Evolutionary conservation across 441 rosid genomes (phyloP), one percentile per base, ranked within the genome.

Genomic region (Erodium moschatum): DNA sequence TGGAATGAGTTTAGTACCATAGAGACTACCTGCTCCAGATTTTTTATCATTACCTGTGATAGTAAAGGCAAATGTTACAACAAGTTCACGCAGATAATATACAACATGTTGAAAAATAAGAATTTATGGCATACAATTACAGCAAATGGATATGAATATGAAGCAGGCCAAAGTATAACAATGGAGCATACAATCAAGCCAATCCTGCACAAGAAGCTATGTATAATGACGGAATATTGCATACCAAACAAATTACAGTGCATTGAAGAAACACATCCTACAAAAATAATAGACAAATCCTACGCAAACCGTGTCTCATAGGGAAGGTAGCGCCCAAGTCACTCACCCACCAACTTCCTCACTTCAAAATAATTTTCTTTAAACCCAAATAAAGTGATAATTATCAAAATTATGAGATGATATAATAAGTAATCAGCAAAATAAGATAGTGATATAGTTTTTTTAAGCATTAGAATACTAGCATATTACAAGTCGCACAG

Each of bases 1-100:
- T 78, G 81, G 50, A 84, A 77, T 33, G 84, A 75, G 67, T 75
- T 80, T 70, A 81, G 66, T 68, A 81, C 79, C 83, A 78, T 79
- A 24, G 83, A 75, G 29, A 79, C 83, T 50, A 84, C 81, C 19
- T 77, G 84, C 20, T 84, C 85, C 24, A 84, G 70, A 65, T 71
- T 79, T 68, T 69, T 72, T 67, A 76, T 67, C 83, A 84, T 79
- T 58, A 78, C 81, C 87, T 84, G 62, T 21, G 66, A 16, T 50
- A 70, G 10, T 27, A 63, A 21, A 7, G 40, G 12, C 8, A 46
- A 69, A 64, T 61, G 42, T 11, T 40, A 77, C 35, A 70, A 1
- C 66, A 48, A 19, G 8, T 12, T 21, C 13, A 20, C 54, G 6
- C 58, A 65, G 27, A 35, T 40, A 68, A 62, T 7, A 18, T 16